Evolutionary conservation across 257 asterid species (phyloP).

Genomic region (Echium plantagineum): DNA sequence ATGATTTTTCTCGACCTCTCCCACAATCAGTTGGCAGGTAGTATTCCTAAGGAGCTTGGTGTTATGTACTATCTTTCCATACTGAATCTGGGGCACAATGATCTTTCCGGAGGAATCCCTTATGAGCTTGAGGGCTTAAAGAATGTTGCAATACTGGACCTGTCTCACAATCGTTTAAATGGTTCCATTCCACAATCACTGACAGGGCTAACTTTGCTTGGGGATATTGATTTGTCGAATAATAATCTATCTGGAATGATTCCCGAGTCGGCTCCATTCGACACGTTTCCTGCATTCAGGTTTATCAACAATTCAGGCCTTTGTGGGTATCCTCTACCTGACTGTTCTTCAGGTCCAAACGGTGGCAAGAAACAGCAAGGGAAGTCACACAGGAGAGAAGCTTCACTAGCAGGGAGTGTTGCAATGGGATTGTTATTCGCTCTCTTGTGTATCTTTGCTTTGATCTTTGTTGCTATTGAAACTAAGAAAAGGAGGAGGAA

Average conservation of each 20-base stretch:
- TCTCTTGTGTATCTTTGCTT: slow-evolving; percentile 67
- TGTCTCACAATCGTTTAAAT: slow-evolving; percentile 58
- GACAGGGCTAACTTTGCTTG: slow-evolving; percentile 53
- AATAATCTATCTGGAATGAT: slow-evolving; percentile 64
- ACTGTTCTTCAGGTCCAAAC: slow-evolving; percentile 29
- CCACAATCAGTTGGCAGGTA: slow-evolving; percentile 57
- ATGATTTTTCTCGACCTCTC: slow-evolving; percentile 92
- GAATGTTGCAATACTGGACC: slow-evolving; percentile 69
- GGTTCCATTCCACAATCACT: slow-evolving; percentile 66
- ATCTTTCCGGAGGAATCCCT: slow-evolving; percentile 73
- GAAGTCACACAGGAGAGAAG: slow-evolving; percentile 48
- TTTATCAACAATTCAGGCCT: slow-evolving; percentile 73
- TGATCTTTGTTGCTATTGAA: slow-evolving; percentile 56
- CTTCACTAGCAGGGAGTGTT: slow-evolving; percentile 75
- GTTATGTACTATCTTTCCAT: slow-evolving; percentile 56
- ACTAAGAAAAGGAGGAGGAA: slow-evolving; percentile 63
- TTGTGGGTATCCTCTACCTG: slow-evolving; percentile 74
- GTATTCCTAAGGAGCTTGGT: slow-evolving; percentile 83
- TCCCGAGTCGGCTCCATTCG: slow-evolving; percentile 73
- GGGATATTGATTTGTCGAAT: slow-evolving; percentile 70
- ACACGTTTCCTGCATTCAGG: slow-evolving; percentile 55
- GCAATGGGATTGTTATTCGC: slow-evolving; percentile 76
- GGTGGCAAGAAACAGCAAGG: slow-evolving; percentile 20
- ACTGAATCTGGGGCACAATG: slow-evolving; percentile 71
- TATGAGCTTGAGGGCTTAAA: slow-evolving; percentile 60